Conservation (phyloP, 1,284 basidiomycete species). For the Trametes polyzona region DNA sequence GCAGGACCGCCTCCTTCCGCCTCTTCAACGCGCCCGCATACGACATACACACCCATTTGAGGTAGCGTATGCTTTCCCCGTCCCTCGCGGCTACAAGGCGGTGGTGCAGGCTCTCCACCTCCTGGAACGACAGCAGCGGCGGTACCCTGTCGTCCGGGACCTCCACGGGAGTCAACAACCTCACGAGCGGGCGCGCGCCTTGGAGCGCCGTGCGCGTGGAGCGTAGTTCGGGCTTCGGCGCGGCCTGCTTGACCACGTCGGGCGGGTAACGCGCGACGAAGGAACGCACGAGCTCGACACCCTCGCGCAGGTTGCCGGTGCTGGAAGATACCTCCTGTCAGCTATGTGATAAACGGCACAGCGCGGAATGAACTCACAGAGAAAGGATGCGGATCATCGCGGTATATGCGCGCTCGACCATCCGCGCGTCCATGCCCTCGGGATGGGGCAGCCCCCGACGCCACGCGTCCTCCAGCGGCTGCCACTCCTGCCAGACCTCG, state of each 20-base stretch:
- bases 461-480: conserved; percentile 43
- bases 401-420: conserved; percentile 66
- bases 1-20: conserved; percentile 50
- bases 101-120: conserved; percentile 70
- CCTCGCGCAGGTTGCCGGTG: conserved; percentile 51
- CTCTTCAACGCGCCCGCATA: conserved; percentile 67
- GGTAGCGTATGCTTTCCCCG: conserved; percentile 51
- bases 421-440: conserved; percentile 45
- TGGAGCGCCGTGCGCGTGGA: conserved; percentile 58
- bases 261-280: conserved; percentile 69
- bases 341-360: background rate
- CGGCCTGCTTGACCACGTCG: conserved; percentile 40
- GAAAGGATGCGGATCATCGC: conserved; percentile 67
- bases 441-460: conserved; percentile 18
- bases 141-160: conserved; percentile 72
- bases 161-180: conserved; percentile 54
- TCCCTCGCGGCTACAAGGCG: conserved; percentile 53
- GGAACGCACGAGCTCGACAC: conserved; percentile 52
- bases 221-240: conserved; percentile 48
- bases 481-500: conserved; percentile 65
- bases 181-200: conserved; percentile 63
- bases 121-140: conserved; percentile 65
- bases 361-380: conserved; percentile 49
- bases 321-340: conserved; percentile 38
- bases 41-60: conserved; percentile 69